These are phyloP conservation scores for Gastrodia elata DNA, from an alignment of 106 monocot species.

Conservation along the genomic window DNA sequence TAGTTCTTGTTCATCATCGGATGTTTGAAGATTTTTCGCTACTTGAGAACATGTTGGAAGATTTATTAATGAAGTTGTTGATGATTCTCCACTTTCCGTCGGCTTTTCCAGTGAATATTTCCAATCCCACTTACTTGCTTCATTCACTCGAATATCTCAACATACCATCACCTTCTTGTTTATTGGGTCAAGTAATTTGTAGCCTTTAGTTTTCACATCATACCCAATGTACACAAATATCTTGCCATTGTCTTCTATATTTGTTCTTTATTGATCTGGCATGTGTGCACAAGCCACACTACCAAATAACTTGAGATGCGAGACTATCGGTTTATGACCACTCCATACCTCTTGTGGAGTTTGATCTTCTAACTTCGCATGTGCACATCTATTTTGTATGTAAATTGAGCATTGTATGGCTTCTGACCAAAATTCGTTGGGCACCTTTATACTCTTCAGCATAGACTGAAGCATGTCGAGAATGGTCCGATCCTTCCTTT, in stretches of 20 bases:
- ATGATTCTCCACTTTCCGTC: neutral
- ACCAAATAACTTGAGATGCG: neutral
- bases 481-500: neutral
- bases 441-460: neutral
- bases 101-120: neutral
- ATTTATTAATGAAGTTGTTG: neutral
- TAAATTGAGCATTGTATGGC: neutral
- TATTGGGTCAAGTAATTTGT: neutral
- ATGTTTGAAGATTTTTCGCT: neutral
- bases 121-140: neutral
- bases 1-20: neutral
- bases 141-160: neutral
- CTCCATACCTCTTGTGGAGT: neutral
- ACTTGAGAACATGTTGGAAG: neutral
- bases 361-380: neutral
- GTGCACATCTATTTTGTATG: too few relatives aligned
- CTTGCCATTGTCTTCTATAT: neutral
- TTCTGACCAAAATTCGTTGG: neutral
- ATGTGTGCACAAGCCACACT: neutral
- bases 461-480: neutral
- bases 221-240: neutral
- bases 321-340: neutral
- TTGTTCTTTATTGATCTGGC: neutral
- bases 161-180: neutral
- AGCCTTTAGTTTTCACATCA: neutral